A percentile compares a stretch with the other conserved stretches of the same genome.
Evolutionary conservation across 163 green algal genomes (phyloP).

Genomic region (Trebouxia gelatinosa): DNA sequence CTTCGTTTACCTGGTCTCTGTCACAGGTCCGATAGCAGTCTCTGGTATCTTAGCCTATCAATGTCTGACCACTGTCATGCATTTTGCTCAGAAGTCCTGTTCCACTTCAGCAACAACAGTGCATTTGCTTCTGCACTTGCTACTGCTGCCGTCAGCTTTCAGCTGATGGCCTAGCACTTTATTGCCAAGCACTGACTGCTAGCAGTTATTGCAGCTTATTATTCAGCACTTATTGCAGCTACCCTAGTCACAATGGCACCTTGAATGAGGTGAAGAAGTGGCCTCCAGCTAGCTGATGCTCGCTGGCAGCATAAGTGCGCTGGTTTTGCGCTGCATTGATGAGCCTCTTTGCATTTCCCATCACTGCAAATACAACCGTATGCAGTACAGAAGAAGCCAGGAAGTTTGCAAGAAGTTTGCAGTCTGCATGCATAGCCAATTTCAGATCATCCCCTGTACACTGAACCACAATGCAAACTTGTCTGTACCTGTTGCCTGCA

Average conservation of each 20-base stretch:
- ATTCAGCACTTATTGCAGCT: no score
- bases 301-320: no score
- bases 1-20: constrained; percentile 97
- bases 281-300: no score
- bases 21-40: constrained; percentile 55
- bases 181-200: no score
- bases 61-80: neutral
- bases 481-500: neutral
- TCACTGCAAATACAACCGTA: no score
- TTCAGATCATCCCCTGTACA: neutral
- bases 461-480: neutral
- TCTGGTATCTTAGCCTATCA: neutral
- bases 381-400: neutral
- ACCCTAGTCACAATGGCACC: no score
- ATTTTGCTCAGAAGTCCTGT: neutral
- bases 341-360: no score
- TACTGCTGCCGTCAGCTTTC: neutral
- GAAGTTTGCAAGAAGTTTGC: neutral
- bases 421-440: neutral
- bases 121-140: neutral
- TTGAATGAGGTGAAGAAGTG: no score
- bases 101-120: neutral
- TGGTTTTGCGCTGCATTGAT: no score
- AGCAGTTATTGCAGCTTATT: no score
- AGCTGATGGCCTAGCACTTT: no score